phyloP scores from a whole-genome alignment of 164 flowering plant genomes.

The Annona squamosa region DNA sequence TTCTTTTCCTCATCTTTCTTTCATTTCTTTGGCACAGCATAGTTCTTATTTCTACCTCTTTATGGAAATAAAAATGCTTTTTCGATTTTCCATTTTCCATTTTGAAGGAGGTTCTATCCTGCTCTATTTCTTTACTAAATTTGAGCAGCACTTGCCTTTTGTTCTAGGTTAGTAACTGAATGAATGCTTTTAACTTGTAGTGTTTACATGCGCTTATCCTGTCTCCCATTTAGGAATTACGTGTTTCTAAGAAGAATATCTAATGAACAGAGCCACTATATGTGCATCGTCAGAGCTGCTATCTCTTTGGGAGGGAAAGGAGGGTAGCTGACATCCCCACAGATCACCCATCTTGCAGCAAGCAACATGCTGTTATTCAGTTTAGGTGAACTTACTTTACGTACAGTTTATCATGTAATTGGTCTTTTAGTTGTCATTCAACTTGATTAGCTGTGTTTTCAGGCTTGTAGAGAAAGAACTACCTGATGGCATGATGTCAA shows the following conservation, averaged over 20 bases:
- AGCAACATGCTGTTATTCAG: conserved; percentile 95
- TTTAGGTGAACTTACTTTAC: conserved; percentile 39
- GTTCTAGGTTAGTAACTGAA: background rate
- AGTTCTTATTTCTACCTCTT: too few species aligned
- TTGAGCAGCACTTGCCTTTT: background rate
- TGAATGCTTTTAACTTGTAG: background rate
- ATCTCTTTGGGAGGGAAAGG: conserved; percentile 96
- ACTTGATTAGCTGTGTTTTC: conserved; percentile 10
- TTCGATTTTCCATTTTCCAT: background rate
- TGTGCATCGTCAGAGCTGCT: conserved; percentile 90
- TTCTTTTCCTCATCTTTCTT: too few species aligned
- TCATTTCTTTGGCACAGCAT: too few species aligned
- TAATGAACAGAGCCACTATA: conserved; percentile 74
- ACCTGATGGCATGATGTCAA: conserved; percentile 69
- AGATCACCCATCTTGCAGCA: conserved; percentile 99
- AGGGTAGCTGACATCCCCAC: conserved; percentile 95
- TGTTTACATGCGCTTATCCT: background rate
- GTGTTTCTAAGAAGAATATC: conserved; percentile 7
- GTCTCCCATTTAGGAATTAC: background rate
- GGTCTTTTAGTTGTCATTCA: background rate
- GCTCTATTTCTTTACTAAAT: background rate
- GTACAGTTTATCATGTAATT: background rate
- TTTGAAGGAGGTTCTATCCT: background rate
- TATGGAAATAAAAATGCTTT: too few species aligned
- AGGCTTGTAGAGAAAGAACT: conserved; percentile 87